Evolutionary conservation across 2,329 filamentous ascomycete species (phyloP), one percentile per base, ranked within the genome.

Genomic region (Paraconiothyrium brasiliense): DNA sequence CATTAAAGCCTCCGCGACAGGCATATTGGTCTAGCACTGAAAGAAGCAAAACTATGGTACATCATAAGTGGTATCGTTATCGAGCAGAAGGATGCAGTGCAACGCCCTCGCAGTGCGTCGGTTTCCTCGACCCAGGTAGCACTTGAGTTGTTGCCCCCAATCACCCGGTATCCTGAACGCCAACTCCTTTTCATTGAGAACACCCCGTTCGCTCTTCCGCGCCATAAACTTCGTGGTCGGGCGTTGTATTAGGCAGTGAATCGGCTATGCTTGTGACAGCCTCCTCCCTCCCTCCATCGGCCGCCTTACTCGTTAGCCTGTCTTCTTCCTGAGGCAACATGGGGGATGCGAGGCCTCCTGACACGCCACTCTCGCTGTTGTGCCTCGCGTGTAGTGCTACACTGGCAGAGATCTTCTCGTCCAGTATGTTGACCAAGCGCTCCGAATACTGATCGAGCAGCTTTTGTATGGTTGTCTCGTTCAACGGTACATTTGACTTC

Each of bases 381-480:
- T 78, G 71, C 32, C 77, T 67, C 1, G 72, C 68, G 46, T 76
- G 72, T 43, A 73, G 66, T 20, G 79, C 78, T 16, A 81, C 74
- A 13, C 75, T 77, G 32, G 74, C 78, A 27, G 77, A 76, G 47
- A 93, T 83, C 75, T 90, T 91, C 76, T 92, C 89, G 66, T 93
- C 90, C 48, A 94, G 83, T 77, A 93, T 84, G 49, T 84, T 87
- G 6, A 92, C 87, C 51, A 94, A 80, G 62, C 88, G 84, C 71
- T 92, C 90, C 2, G 90, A 92, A 71, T 93, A 93, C 77, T 92
- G 87, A 67, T 93, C 91, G 8, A 94, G 80, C 48, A 93, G 79
- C 54, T 88, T 89, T 44, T 76, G 73, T 74, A 84, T 78, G 6
- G 74, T 74, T 1, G 71, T 75, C 66, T 83, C 82, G 57, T 82